Percentiles rank a stretch among this genome's conserved stretches.
phyloP scores from a whole-genome alignment of 2,329 filamentous ascomycete species.

The Tolypocladium tropicale region DNA sequence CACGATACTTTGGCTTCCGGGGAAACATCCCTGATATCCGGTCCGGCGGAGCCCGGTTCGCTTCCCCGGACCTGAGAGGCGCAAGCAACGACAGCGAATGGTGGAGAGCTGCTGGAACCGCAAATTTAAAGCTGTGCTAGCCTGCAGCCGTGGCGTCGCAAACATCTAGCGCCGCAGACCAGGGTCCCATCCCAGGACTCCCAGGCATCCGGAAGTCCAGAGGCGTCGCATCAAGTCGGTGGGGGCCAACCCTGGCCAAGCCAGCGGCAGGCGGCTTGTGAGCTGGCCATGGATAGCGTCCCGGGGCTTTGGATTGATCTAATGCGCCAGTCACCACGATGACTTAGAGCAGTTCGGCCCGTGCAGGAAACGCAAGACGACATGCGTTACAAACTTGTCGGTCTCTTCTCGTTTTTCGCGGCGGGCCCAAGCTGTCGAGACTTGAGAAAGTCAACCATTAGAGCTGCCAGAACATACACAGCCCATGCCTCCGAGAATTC shows the following conservation, averaged over 20 bases:
- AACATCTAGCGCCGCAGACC: slow-evolving; percentile 4
- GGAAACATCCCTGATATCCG: slow-evolving; percentile 5
- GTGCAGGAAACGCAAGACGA: not conserved
- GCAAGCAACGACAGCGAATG: not conserved
- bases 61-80: slow-evolving; percentile 7
- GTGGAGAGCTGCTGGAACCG: not conserved
- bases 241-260: not conserved
- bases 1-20: not conserved
- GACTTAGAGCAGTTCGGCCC: not conserved
- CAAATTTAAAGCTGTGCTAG: slow-evolving; percentile 6
- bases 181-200: not conserved
- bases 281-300: slow-evolving; percentile 2
- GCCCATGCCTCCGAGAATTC: not conserved
- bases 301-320: slow-evolving; percentile 10
- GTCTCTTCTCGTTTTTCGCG: not conserved
- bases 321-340: slow-evolving; percentile 1
- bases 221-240: not conserved
- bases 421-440: not conserved
- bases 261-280: not conserved
- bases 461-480: too few species aligned
- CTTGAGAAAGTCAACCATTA: too few species aligned
- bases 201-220: too few species aligned
- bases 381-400: not conserved
- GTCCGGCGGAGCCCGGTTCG: slow-evolving; percentile 7
- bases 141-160: slow-evolving; percentile 6